Percentiles rank a stretch among this genome's conserved stretches.
These are phyloP conservation scores for Limtongia smithiae DNA, from an alignment of 805 yeast species.

Conservation along the genomic window DNA sequence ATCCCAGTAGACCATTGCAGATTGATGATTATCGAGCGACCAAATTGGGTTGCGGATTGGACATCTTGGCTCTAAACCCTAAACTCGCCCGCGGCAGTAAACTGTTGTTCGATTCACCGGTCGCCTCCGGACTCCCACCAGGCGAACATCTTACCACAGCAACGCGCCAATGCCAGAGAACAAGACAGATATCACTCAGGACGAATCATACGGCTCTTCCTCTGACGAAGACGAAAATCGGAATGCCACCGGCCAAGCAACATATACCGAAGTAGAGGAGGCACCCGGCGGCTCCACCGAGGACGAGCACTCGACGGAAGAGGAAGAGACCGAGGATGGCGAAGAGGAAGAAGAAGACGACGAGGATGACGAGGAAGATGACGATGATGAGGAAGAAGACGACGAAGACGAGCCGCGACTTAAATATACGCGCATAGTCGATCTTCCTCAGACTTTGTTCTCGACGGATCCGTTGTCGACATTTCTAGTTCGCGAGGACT, in stretches of 20 bases:
- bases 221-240: conserved; percentile 23
- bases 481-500: conserved; percentile 53
- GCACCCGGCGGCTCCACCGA: too few relatives aligned
- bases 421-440: conserved; percentile 66
- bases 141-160: too few relatives aligned
- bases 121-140: too few relatives aligned
- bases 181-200: conserved; percentile 11
- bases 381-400: conserved; percentile 31
- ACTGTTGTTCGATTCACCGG: too few relatives aligned
- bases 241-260: conserved; percentile 16
- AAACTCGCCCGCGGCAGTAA: too few relatives aligned
- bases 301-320: background rate
- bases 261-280: conserved; percentile 15
- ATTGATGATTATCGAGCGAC: too few relatives aligned
- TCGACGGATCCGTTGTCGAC: conserved; percentile 74
- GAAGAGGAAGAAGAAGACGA: conserved; percentile 24
- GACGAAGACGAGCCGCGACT: conserved; percentile 59
- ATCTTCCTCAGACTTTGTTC: conserved; percentile 69
- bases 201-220: conserved; percentile 22
- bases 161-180: conserved; percentile 15
- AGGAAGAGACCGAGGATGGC: conserved; percentile 6
- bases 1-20: too few relatives aligned
- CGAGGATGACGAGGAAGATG: conserved; percentile 29
- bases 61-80: too few relatives aligned
- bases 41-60: too few relatives aligned